Conservation (phyloP, 345 rosid species). For the Brassica nigra region DNA sequence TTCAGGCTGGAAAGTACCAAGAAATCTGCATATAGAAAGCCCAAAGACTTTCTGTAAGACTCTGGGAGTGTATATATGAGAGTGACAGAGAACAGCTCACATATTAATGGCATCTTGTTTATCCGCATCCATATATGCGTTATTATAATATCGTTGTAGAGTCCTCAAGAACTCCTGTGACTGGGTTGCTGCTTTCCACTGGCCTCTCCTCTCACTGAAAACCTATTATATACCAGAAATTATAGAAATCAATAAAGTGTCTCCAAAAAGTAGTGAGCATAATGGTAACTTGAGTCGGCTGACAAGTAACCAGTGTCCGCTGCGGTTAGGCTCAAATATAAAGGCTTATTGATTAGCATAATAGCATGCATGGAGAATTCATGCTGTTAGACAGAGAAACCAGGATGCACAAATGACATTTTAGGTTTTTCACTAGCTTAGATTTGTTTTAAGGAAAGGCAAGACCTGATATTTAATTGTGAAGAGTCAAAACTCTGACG, state of each 20-base stretch:
- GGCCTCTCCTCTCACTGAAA: slow-evolving; percentile 92
- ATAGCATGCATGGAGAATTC: background rate
- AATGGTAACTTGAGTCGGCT: slow-evolving; percentile 15
- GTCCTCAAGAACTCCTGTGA: slow-evolving; percentile 98
- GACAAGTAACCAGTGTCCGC: background rate
- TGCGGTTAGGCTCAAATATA: background rate
- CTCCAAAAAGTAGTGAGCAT: slow-evolving; percentile 12
- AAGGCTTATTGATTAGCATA: background rate
- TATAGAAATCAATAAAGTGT: slow-evolving; percentile 21
- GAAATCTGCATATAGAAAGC: slow-evolving; percentile 59
- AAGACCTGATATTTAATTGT: background rate
- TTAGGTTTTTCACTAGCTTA: slow-evolving; percentile 3
- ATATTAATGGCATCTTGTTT: slow-evolving; percentile 93
- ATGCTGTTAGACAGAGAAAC: background rate
- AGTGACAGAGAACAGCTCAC: slow-evolving; percentile 52
- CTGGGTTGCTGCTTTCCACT: slow-evolving; percentile 98
- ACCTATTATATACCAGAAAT: slow-evolving; percentile 53
- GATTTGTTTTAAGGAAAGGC: background rate
- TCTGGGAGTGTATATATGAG: background rate
- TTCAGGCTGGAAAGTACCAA: slow-evolving; percentile 78
- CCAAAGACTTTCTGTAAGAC: background rate
- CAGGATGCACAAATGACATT: background rate
- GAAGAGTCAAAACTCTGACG: background rate
- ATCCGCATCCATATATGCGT: slow-evolving; percentile 93
- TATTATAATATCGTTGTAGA: slow-evolving; percentile 93